These are phyloP conservation scores for Entomortierella parvispora DNA, from an alignment of 192 early-diverging fungal genomes.

Conservation along the genomic window DNA sequence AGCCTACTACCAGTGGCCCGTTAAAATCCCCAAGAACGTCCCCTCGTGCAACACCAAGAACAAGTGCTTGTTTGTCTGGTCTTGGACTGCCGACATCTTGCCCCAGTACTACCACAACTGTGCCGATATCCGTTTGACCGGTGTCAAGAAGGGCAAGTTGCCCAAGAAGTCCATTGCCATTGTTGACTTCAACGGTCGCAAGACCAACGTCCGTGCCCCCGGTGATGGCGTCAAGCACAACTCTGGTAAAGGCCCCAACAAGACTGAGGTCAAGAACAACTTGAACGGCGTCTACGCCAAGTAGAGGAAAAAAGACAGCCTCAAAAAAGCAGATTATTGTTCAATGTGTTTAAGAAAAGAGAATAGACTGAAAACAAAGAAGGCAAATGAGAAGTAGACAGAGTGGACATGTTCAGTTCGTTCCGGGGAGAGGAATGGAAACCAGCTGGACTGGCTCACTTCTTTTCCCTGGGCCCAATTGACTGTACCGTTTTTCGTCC, in stretches of 20 bases:
- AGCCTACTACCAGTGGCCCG: slow-evolving; percentile 50
- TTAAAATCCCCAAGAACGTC: slow-evolving; percentile 53
- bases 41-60: slow-evolving; percentile 39
- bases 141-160: slow-evolving; percentile 41
- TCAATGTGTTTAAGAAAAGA: too few species aligned
- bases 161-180: slow-evolving; percentile 16
- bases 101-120: slow-evolving; percentile 85
- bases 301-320: too few species aligned
- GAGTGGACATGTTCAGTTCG: too few species aligned
- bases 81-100: slow-evolving; percentile 77
- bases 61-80: slow-evolving; percentile 61
- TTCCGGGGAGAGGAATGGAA: too few species aligned
- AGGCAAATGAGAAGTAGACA: too few species aligned
- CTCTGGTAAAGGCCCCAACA: slow-evolving; percentile 18
- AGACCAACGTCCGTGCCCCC: slow-evolving; percentile 12
- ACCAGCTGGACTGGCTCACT: too few species aligned
- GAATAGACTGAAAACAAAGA: too few species aligned
- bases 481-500: too few species aligned
- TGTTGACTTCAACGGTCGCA: slow-evolving; percentile 39
- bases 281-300: slow-evolving; percentile 20
- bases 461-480: too few species aligned
- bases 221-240: slow-evolving; percentile 48
- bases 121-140: slow-evolving; percentile 70
- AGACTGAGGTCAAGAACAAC: slow-evolving; percentile 35
- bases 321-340: too few species aligned